phyloP scores from a whole-genome alignment of 495 filamentous ascomycete species.

The Trypethelium eluteriae region DNA sequence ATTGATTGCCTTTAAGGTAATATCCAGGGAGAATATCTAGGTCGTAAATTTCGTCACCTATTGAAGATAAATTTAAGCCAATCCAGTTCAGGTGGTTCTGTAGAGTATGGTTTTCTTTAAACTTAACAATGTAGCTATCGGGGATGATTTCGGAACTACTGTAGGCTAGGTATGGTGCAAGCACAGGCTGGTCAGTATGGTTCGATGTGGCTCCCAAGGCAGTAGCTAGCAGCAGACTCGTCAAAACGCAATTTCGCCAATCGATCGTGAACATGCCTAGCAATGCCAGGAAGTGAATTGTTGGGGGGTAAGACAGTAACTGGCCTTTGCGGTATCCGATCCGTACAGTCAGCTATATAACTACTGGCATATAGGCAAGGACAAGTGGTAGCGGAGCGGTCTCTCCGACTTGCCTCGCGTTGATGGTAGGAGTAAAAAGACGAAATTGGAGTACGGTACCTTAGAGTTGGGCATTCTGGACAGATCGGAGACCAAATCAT shows the following conservation, averaged over 20 bases:
- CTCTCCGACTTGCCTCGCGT: too few species aligned
- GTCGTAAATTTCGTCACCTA: not conserved
- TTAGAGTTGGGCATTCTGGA: too few species aligned
- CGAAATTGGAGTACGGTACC: too few species aligned
- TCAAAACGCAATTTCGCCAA: not conserved
- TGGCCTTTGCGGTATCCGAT: too few species aligned
- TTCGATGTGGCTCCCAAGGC: not conserved
- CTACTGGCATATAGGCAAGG: too few species aligned
- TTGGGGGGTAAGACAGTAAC: too few species aligned
- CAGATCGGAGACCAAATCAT: too few species aligned
- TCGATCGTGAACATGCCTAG: too few species aligned
- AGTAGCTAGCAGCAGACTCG: not conserved
- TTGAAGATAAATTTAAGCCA: not conserved
- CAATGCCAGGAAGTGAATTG: too few species aligned
- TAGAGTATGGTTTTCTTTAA: not conserved
- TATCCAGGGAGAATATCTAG: constrained; percentile 4
- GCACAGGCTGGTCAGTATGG: not conserved
- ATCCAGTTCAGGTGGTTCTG: not conserved
- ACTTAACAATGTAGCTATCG: constrained; percentile 5
- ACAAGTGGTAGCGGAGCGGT: too few species aligned
- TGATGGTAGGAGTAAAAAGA: too few species aligned
- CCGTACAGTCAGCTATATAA: too few species aligned
- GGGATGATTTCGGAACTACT: not conserved
- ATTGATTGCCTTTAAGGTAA: not conserved
- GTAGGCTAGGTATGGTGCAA: not conserved